Conservation (phyloP, 2,329 filamentous ascomycete species). For the Sclerotinia sclerotiorum region DNA sequence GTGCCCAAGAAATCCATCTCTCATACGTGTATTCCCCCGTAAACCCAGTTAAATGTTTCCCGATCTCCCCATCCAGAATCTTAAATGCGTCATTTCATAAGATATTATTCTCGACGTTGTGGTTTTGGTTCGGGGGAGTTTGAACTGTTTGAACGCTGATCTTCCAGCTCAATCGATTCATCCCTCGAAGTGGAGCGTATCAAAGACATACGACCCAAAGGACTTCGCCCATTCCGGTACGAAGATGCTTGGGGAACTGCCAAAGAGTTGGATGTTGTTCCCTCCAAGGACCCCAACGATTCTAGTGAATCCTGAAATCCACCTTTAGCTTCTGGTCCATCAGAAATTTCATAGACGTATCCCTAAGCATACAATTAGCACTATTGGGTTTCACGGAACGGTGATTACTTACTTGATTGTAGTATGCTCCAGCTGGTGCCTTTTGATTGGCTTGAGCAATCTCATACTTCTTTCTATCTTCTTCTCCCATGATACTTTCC, state of each 20-base stretch:
- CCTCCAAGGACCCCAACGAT: conserved; percentile 35
- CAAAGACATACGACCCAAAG: conserved; percentile 41
- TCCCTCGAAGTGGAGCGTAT: conserved; percentile 36
- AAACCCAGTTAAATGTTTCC: neutral
- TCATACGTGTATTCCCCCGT: neutral
- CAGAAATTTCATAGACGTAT: conserved; percentile 52
- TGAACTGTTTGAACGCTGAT: conserved; percentile 25
- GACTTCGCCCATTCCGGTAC: conserved; percentile 39
- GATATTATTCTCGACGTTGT: neutral
- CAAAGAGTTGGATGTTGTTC: conserved; percentile 25
- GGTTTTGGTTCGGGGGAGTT: conserved; percentile 15
- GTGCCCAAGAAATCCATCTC: neutral
- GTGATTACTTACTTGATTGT: conserved; percentile 13
- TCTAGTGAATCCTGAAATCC: conserved; percentile 47
- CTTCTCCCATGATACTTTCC: conserved; percentile 69
- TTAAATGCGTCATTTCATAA: neutral
- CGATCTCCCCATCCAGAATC: neutral
- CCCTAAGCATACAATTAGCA: conserved; percentile 39
- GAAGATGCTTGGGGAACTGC: conserved; percentile 31
- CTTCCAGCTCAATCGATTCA: conserved; percentile 34
- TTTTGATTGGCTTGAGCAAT: conserved; percentile 61
- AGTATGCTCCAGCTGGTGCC: conserved; percentile 43
- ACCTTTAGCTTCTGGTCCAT: conserved; percentile 46
- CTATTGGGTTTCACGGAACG: neutral
- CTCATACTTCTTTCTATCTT: conserved; percentile 72